These are phyloP conservation scores for Hypoxylon sp. DNA, from an alignment of 2,329 filamentous ascomycete genomes.

Conservation along the genomic window DNA sequence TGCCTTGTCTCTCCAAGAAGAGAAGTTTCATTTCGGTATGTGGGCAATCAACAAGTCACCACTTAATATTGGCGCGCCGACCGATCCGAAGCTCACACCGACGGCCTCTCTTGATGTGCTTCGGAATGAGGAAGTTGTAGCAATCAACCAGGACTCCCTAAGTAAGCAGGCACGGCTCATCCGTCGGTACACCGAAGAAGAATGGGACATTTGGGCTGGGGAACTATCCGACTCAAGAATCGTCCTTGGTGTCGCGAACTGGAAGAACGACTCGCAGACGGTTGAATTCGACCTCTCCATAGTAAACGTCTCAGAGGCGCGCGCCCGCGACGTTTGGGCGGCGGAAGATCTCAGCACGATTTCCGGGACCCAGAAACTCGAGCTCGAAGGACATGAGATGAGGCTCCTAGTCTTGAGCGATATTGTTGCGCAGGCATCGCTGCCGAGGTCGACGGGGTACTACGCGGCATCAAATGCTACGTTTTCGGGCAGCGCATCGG, in stretches of 20 bases:
- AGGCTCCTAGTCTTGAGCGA: slow-evolving; percentile 58
- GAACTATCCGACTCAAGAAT: slow-evolving; percentile 60
- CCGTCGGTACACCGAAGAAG: slow-evolving; percentile 62
- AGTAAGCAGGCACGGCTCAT: slow-evolving; percentile 66
- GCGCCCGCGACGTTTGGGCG: slow-evolving; percentile 60
- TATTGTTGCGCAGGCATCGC: slow-evolving; percentile 47
- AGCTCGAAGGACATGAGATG: slow-evolving; percentile 59
- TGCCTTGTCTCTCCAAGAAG: slow-evolving; percentile 62
- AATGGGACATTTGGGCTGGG: slow-evolving; percentile 67
- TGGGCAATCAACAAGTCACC: slow-evolving; percentile 68
- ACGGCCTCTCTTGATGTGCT: slow-evolving; percentile 60
- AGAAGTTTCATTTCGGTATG: slow-evolving; percentile 67
- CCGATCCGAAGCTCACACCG: slow-evolving; percentile 58
- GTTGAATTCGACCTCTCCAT: slow-evolving; percentile 60
- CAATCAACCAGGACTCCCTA: slow-evolving; percentile 70
- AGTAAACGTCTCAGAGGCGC: slow-evolving; percentile 59
- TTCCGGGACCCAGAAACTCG: slow-evolving; percentile 53
- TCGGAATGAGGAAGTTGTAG: slow-evolving; percentile 68
- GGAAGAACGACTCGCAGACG: slow-evolving; percentile 61
- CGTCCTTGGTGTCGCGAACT: slow-evolving; percentile 65
- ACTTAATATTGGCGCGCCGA: slow-evolving; percentile 62
- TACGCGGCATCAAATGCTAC: slow-evolving; percentile 59
- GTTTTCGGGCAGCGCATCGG: slow-evolving; percentile 55
- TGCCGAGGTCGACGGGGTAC: slow-evolving; percentile 54
- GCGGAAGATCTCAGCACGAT: slow-evolving; percentile 54